These are phyloP conservation scores for Adiantum capillusveneris DNA, from an alignment of 75 land plant species.

Conservation along the genomic window DNA sequence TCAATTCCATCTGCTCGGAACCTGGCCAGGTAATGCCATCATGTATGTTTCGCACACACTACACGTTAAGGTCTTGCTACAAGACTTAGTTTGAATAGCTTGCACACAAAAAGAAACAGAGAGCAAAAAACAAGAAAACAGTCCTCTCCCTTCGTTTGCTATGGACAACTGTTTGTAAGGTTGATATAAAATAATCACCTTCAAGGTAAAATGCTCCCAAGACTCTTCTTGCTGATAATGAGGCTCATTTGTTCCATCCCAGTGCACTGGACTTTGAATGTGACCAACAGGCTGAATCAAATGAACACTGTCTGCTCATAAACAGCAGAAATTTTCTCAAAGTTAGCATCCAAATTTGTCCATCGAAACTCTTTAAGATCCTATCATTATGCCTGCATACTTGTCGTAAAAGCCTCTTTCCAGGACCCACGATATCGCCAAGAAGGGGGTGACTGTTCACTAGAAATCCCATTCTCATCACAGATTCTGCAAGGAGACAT, in stretches of 20 bases:
- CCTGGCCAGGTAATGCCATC: too few relatives aligned
- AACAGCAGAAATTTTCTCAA: slow-evolving; percentile 1
- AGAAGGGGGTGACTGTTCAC: slow-evolving; percentile 63
- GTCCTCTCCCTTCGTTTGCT: too few relatives aligned
- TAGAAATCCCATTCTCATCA: neutral
- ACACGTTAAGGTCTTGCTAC: too few relatives aligned
- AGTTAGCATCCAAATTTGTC: neutral
- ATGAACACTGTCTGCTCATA: slow-evolving; percentile 57
- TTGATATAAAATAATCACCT: slow-evolving; percentile 18
- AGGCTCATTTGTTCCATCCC: slow-evolving; percentile 25
- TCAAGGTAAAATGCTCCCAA: slow-evolving; percentile 42
- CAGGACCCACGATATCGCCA: slow-evolving; percentile 58
- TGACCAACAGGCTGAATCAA: slow-evolving; percentile 62
- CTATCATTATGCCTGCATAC: slow-evolving; percentile 28
- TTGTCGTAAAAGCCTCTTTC: slow-evolving; percentile 83
- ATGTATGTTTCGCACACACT: too few relatives aligned
- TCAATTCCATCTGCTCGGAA: too few relatives aligned
- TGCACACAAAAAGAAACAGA: too few relatives aligned
- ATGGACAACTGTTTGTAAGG: too few relatives aligned
- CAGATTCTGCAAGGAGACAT: neutral
- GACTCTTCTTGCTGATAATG: slow-evolving; percentile 37
- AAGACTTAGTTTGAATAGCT: too few relatives aligned
- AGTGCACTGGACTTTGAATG: slow-evolving; percentile 44
- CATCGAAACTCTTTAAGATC: neutral
- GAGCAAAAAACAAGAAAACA: too few relatives aligned